These are phyloP conservation scores for Jackrogersella minutella DNA, from an alignment of 495 filamentous ascomycete species.

Conservation along the genomic window DNA sequence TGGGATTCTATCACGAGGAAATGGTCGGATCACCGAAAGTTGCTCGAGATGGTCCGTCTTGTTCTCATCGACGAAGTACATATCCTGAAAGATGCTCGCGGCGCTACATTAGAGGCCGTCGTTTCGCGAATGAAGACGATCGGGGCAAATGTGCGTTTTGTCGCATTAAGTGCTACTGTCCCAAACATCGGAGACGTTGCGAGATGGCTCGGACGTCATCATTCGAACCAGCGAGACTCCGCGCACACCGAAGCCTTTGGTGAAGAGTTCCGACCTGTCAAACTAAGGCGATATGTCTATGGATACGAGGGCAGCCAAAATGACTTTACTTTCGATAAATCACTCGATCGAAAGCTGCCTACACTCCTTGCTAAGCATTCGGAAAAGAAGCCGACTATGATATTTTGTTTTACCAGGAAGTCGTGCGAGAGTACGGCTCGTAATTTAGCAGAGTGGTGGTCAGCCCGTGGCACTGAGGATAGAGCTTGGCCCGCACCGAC, in stretches of 20 bases:
- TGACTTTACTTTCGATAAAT: slow-evolving; percentile 87
- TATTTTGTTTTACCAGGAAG: slow-evolving; percentile 90
- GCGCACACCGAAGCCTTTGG: slow-evolving; percentile 83
- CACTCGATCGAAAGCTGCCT: slow-evolving; percentile 76
- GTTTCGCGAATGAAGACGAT: slow-evolving; percentile 97
- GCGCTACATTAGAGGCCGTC: slow-evolving; percentile 92
- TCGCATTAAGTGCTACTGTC: slow-evolving; percentile 92
- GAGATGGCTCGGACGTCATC: slow-evolving; percentile 85
- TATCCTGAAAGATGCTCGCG: slow-evolving; percentile 87
- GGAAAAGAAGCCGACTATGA: slow-evolving; percentile 83
- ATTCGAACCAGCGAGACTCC: slow-evolving; percentile 69
- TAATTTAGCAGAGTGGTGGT: slow-evolving; percentile 73
- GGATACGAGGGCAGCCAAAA: slow-evolving; percentile 71
- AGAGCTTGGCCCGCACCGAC: slow-evolving; percentile 74
- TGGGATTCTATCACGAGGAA: slow-evolving; percentile 98
- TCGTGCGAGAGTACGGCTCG: slow-evolving; percentile 80
- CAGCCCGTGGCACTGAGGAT: slow-evolving; percentile 60
- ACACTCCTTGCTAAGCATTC: slow-evolving; percentile 80
- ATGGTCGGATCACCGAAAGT: slow-evolving; percentile 87
- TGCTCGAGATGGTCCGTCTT: slow-evolving; percentile 86
- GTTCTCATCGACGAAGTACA: slow-evolving; percentile 98
- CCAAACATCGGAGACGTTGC: slow-evolving; percentile 94
- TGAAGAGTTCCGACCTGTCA: slow-evolving; percentile 90
- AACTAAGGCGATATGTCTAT: slow-evolving; percentile 85
- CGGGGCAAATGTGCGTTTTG: slow-evolving; percentile 84